Evolutionary conservation across 345 rosid genomes (phyloP), one percentile per base, ranked within the genome.

Genomic region (Viola odorata): DNA sequence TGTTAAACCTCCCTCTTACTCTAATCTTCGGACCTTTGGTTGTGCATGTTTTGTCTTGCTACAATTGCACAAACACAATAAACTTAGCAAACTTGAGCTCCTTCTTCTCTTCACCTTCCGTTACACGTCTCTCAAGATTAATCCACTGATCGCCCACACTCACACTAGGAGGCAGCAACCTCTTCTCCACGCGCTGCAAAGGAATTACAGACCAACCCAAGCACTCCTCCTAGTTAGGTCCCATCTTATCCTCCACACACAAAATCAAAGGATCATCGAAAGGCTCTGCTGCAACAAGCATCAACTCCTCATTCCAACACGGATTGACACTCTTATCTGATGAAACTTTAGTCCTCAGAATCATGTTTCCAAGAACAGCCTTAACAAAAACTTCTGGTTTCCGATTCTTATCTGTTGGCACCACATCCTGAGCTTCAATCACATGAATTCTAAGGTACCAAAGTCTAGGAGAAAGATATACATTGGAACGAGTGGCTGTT

Each of bases 381-480:
- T 80, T 75, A 0, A 80, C 73, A 10, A 65, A 65, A 65, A 75
- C 58, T 65, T 82, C 75, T 4, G 82, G 84, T 3, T 66, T 60
- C 51, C 73, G 57, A 55, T 64, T 75, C 58, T 17, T 75, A 0
- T 77, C 76, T 7, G 44, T 5, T 1, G 64, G 72, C n/a, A 68
- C 69, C 65, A 82, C 68, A 65, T 79, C 87, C 53, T 82, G 84
- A 4, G 84, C 87, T 61, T 67, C 82, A 40, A 80, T 77, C 56
- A 80, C 47, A 11, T 68, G 71, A 41, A 79, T 62, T 52, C 82
- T 54, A 7, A 79, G 64, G 55, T 82, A 79, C 86, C 86, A 79
- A 5, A 80, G 63, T 9, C 67, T 62, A 0, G 78, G 62, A 3
- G 74, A 69, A 41, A 64, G 63, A 54, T 74, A 74, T 15, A 74